A percentile compares a stretch with the other conserved stretches of the same genome.
Evolutionary conservation across 2,329 filamentous ascomycete species (phyloP).

Genomic region (Ophiognomonia clavigignenti-juglandacearum): DNA sequence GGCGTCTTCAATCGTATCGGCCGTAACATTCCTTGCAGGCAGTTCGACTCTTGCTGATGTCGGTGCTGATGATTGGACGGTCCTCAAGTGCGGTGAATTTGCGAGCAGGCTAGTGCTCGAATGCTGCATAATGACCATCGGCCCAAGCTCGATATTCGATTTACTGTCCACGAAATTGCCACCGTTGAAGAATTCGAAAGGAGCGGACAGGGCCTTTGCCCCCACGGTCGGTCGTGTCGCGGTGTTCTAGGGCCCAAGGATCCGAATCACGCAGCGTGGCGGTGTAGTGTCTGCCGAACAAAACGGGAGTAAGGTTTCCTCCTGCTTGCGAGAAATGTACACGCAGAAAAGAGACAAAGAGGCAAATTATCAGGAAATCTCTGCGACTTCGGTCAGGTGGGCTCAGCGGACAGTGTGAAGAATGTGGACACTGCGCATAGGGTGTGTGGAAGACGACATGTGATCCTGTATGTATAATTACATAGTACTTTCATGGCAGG

Average conservation of each 20-base stretch:
- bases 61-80: slow-evolving; percentile 1
- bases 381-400: neutral
- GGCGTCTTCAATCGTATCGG: slow-evolving; percentile 70
- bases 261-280: slow-evolving; percentile 9
- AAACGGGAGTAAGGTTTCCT: neutral
- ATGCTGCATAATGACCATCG: slow-evolving; percentile 16
- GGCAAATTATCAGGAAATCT: neutral
- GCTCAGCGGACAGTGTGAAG: neutral
- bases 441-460: neutral
- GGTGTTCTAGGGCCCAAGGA: neutral
- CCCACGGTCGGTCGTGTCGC: neutral
- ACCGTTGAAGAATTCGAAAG: neutral
- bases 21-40: slow-evolving; percentile 64
- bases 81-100: slow-evolving; percentile 4
- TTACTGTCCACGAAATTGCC: neutral
- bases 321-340: too few relatives aligned
- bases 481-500: neutral
- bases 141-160: slow-evolving; percentile 5
- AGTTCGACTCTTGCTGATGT: slow-evolving; percentile 30
- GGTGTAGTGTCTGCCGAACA: neutral
- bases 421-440: neutral
- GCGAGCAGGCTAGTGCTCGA: slow-evolving; percentile 13
- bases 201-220: slow-evolving; percentile 1
- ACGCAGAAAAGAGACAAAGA: too few relatives aligned
- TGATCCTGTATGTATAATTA: neutral